These are phyloP conservation scores for Phaseolus coccineus DNA, from an alignment of 331 rosid species.

Conservation along the genomic window DNA sequence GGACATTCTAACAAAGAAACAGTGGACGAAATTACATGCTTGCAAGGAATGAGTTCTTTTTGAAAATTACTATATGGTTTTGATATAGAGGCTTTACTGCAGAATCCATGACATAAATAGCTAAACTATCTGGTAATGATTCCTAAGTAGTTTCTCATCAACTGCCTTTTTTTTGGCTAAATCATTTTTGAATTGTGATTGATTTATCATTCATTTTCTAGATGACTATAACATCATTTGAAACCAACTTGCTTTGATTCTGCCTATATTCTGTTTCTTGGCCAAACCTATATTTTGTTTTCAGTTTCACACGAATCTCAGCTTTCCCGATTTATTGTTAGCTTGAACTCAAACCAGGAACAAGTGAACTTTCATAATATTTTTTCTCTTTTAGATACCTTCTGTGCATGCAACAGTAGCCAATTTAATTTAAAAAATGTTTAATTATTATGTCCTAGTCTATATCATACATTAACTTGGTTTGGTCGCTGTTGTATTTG, in stretches of 20 bases:
- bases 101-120: constrained; percentile 3
- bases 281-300: constrained; percentile 11
- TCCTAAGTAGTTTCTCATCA: constrained; percentile 19
- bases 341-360: constrained; percentile 34
- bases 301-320: constrained; percentile 1
- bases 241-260: constrained; percentile 26
- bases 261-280: constrained; percentile 24
- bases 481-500: constrained; percentile 5
- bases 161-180: neutral
- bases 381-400: constrained; percentile 14
- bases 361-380: constrained; percentile 1
- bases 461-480: neutral
- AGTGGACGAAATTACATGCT: constrained; percentile 2
- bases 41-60: constrained; percentile 28
- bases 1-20: constrained; percentile 18
- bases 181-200: neutral
- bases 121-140: neutral
- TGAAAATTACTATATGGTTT: constrained; percentile 27
- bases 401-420: constrained; percentile 11
- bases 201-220: constrained; percentile 28
- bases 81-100: neutral
- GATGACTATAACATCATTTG: neutral
- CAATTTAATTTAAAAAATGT: constrained; percentile 12
- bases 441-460: neutral
- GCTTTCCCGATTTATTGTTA: constrained; percentile 19